These are phyloP conservation scores for Proliferodiscus dingleyae DNA, from an alignment of 2,329 filamentous ascomycete species.

Conservation along the genomic window DNA sequence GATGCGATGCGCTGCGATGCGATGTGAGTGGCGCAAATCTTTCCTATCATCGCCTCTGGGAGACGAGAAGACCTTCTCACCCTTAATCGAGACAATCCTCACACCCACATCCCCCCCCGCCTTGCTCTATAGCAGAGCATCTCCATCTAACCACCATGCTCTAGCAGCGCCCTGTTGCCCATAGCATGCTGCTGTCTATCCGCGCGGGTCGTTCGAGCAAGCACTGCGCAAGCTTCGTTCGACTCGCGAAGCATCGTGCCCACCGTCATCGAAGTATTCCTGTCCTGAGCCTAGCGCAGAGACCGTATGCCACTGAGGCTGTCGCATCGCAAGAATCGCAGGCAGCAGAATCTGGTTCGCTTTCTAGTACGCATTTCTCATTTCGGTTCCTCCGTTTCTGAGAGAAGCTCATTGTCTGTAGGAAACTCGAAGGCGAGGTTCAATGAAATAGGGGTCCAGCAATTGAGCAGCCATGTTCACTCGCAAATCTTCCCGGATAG, in stretches of 20 bases:
- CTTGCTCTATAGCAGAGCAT: constrained; percentile 5
- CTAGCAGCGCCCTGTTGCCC: constrained; percentile 7
- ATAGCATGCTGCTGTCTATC: constrained; percentile 30
- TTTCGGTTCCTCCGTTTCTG: not conserved
- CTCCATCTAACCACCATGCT: constrained; percentile 18
- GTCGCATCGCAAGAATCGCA: constrained; percentile 2
- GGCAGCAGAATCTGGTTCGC: constrained; percentile 4
- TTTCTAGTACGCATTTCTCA: constrained; percentile 15
- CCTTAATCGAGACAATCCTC: no score
- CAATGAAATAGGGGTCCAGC: constrained; percentile 93
- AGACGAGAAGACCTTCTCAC: no score
- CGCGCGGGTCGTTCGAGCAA: constrained; percentile 26
- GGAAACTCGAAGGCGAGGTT: constrained; percentile 57
- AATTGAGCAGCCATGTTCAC: constrained; percentile 80
- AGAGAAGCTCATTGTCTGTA: constrained; percentile 13
- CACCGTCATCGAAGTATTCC: constrained; percentile 27
- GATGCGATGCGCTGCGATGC: no score
- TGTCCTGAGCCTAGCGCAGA: constrained; percentile 40
- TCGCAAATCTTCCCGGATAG: constrained; percentile 70
- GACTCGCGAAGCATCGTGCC: constrained; percentile 45
- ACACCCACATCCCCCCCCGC: not conserved
- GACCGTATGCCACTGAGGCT: constrained; percentile 32
- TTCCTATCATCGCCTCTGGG: no score
- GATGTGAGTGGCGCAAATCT: no score
- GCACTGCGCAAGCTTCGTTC: constrained; percentile 42